Conservation (phyloP, 2,329 filamentous ascomycete species). For the Alternaria sp. region DNA sequence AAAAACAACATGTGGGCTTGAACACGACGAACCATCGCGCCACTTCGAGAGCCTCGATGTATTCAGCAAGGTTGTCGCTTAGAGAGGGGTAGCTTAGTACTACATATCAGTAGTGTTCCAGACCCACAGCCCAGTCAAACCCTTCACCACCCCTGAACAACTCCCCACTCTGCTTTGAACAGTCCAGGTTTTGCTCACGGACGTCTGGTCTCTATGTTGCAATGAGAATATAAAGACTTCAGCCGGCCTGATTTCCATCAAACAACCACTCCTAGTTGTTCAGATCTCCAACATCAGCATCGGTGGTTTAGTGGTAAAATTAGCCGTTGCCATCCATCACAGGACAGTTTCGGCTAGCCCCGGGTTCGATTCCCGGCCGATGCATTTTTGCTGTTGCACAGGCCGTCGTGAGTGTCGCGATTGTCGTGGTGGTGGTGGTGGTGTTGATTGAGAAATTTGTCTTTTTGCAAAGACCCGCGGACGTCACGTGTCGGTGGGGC, state of each 20-base stretch:
- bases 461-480: neutral
- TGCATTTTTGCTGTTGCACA: conserved; percentile 19
- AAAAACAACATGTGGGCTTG: no score
- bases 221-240: no score
- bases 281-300: neutral
- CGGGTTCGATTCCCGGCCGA: conserved; percentile 39
- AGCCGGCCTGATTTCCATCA: neutral
- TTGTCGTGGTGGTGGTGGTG: neutral
- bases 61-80: no score
- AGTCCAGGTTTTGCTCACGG: neutral
- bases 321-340: conserved; percentile 33
- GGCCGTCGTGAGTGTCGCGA: neutral
- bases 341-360: conserved; percentile 32
- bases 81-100: neutral
- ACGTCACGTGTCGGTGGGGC: neutral
- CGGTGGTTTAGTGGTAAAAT: conserved; percentile 39
- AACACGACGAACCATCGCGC: no score
- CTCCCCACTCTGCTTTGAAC: neutral
- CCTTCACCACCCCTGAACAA: conserved; percentile 3
- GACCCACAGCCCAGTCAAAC: conserved; percentile 3
- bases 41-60: no score
- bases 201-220: no score
- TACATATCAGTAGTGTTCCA: neutral
- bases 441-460: neutral
- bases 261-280: neutral